A percentile compares a stretch with the other conserved stretches of the same genome.
phyloP scores from a whole-genome alignment of 768 basidiomycete genomes.

The Rossbeevera mucosa region DNA sequence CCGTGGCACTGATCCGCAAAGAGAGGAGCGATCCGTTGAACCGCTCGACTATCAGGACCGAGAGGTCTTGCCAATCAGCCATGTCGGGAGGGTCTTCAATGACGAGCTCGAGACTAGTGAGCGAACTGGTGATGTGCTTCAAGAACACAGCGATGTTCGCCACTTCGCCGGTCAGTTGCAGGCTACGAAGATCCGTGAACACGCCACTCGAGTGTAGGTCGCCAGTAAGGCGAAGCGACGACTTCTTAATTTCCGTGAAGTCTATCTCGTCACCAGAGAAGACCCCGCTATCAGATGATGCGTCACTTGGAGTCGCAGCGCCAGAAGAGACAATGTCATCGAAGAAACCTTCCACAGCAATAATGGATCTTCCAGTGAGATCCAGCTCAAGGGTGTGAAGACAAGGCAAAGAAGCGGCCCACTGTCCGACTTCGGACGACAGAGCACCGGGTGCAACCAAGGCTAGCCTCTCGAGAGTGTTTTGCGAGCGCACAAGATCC shows the following conservation, averaged over 20 bases:
- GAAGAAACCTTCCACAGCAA: conserved; percentile 79
- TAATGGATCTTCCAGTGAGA: conserved; percentile 60
- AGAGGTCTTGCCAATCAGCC: conserved; percentile 73
- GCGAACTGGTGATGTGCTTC: conserved; percentile 59
- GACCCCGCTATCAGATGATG: conserved; percentile 71
- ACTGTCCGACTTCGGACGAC: conserved; percentile 64
- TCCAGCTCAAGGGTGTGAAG: conserved; percentile 67
- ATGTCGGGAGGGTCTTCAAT: conserved; percentile 77
- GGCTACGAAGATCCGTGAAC: conserved; percentile 53
- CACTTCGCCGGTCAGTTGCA: conserved; percentile 68
- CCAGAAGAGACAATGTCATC: conserved; percentile 66
- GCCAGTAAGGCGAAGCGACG: conserved; percentile 58
- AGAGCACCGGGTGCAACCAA: conserved; percentile 75
- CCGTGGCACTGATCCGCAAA: conserved; percentile 58
- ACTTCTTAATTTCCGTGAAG: conserved; percentile 71
- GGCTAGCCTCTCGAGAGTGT: conserved; percentile 53
- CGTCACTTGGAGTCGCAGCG: conserved; percentile 64
- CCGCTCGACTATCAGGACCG: conserved; percentile 54
- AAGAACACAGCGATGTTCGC: conserved; percentile 69
- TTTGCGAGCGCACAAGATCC: conserved; percentile 57
- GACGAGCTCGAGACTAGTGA: conserved; percentile 66
- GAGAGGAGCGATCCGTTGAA: conserved; percentile 58
- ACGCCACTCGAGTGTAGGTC: conserved; percentile 53
- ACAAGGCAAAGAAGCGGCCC: conserved; percentile 60
- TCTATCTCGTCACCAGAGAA: conserved; percentile 77